These are phyloP conservation scores for Ananas comosus DNA, from an alignment of 176 grass and related monocot genomes.

Conservation along the genomic window DNA sequence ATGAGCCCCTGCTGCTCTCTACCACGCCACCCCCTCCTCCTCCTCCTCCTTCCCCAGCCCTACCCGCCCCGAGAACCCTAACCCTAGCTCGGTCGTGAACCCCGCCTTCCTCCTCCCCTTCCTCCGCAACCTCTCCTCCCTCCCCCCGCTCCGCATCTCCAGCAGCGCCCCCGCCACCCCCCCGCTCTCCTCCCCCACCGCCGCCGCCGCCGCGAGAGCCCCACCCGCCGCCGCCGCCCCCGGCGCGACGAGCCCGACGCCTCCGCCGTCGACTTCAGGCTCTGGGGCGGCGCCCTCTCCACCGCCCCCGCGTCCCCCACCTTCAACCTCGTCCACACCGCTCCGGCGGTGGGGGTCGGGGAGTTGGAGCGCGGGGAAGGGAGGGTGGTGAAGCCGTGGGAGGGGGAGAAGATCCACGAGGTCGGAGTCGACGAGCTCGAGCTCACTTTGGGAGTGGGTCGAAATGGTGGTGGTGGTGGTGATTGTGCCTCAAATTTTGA, in stretches of 20 bases:
- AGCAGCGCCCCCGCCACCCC: slow-evolving; percentile 21
- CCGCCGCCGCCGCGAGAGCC: not conserved
- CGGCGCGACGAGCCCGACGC: slow-evolving; percentile 22
- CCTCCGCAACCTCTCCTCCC: slow-evolving; percentile 17
- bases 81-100: slow-evolving; percentile 7
- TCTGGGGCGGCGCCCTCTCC: slow-evolving; percentile 13
- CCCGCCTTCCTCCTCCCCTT: slow-evolving; percentile 19
- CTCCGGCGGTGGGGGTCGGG: not conserved
- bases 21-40: slow-evolving; percentile 12
- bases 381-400: slow-evolving; percentile 20
- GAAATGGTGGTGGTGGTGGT: no score
- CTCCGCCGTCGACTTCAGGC: slow-evolving; percentile 16
- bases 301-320: slow-evolving; percentile 16
- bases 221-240: slow-evolving; percentile 4
- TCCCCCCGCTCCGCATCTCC: slow-evolving; percentile 17
- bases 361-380: slow-evolving; percentile 10
- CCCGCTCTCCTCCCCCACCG: slow-evolving; percentile 14
- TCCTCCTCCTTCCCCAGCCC: slow-evolving; percentile 20
- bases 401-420: slow-evolving; percentile 25
- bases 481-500: no score
- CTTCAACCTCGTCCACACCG: slow-evolving; percentile 21
- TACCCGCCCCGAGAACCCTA: slow-evolving; percentile 5
- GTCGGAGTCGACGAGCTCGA: slow-evolving; percentile 18
- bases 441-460: slow-evolving; percentile 16
- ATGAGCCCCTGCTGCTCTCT: slow-evolving; percentile 17